Evolutionary conservation across 1,284 basidiomycete genomes (phyloP).

Genomic region (Phylloporus sp.): DNA sequence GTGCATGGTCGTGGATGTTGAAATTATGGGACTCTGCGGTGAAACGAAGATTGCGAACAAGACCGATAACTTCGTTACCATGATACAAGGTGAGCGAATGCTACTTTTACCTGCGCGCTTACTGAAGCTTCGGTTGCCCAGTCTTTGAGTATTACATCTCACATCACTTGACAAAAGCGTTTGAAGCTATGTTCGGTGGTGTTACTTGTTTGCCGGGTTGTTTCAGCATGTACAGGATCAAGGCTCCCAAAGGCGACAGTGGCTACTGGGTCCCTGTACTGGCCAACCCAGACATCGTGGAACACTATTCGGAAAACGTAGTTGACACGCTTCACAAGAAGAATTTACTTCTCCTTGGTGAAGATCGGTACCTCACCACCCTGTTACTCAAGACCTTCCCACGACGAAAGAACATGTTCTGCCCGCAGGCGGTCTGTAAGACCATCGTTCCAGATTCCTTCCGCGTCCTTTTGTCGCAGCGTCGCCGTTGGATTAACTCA

Average conservation of each 20-base stretch:
- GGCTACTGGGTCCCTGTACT: constrained; percentile 99
- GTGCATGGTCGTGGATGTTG: constrained; percentile 93
- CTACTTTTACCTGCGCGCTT: neutral
- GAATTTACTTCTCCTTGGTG: constrained; percentile 97
- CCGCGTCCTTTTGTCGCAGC: constrained; percentile 91
- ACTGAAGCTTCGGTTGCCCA: constrained; percentile 32
- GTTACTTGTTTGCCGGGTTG: constrained; percentile 99
- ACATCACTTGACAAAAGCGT: constrained; percentile 98
- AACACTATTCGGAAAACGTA: constrained; percentile 97
- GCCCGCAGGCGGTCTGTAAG: constrained; percentile 97
- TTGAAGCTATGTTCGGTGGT: constrained; percentile 99
- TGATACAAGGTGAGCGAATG: constrained; percentile 84
- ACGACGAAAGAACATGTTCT: constrained; percentile 98
- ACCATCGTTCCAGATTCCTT: constrained; percentile 98
- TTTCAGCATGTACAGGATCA: constrained; percentile 99
- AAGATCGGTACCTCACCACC: constrained; percentile 98
- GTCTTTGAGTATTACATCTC: constrained; percentile 99
- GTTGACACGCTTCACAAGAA: constrained; percentile 99
- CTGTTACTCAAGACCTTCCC: constrained; percentile 98
- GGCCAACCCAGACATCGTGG: constrained; percentile 96
- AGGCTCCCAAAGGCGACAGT: constrained; percentile 90
- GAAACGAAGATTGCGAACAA: constrained; percentile 99
- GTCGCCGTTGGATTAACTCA: constrained; percentile 99
- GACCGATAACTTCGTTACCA: constrained; percentile 96
- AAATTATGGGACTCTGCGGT: constrained; percentile 99